Evolutionary conservation across 441 rosid genomes (phyloP), one percentile per base, ranked within the genome.

Genomic region (Euphorbia corollata): DNA sequence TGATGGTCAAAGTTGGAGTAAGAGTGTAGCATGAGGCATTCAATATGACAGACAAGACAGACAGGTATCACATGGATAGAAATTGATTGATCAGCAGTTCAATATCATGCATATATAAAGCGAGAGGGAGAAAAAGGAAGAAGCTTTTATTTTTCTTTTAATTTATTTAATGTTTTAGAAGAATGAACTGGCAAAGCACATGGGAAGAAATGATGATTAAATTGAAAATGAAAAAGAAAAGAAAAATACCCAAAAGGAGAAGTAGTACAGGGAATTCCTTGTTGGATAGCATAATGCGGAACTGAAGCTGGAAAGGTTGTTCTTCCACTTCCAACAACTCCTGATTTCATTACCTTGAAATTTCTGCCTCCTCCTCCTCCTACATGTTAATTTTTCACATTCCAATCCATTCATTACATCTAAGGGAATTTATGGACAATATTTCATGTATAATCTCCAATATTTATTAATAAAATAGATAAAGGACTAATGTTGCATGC

Each of bases 201-300:
- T 80, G 82, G 50, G 34, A 11, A 56, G 61, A 50, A 47, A 53
- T 59, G 68, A 20, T 67, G 71, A 36, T 36, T 36, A 36, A 57
- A 64, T 66, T 23, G 3, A 57, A 19, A 23, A 39, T 36, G 9
- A 36, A 36, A 36, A 41, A 41, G 47, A 41, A 41, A 41, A 8
- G 12, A 41, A 41, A 41, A 8, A 54, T 84, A 84, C 91, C 89
- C 94, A 77, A 85, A 90, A 45, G 83, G 76, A 83, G 84, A 1
- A n/a, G 18, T 74, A 50, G 18, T 74, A 66, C 72, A 84, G 57
- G 97, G 94, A 67, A 90, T 80, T 62, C 87, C 87, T 81, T 82
- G 87, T 72, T 82, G 91, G 76, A 85, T 78, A 74, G 88, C 87
- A 79, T 86, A 88, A 82, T 83, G 95, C 51, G 92, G 84, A 70